phyloP scores from a whole-genome alignment of 768 basidiomycete genomes.

The Ramaria sp. region DNA sequence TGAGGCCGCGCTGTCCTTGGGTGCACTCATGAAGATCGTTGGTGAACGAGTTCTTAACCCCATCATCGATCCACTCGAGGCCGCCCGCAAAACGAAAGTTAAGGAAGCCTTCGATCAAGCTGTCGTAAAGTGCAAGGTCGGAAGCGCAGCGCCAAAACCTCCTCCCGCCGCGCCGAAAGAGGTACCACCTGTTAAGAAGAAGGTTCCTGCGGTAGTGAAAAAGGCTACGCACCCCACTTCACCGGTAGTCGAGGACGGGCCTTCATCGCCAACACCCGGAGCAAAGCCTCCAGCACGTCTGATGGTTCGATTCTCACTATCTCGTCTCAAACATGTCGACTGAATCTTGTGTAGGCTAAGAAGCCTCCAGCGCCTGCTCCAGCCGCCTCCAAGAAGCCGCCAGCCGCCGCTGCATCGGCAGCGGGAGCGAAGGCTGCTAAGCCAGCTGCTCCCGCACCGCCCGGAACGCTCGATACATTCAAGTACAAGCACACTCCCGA shows the following conservation, averaged over 20 bases:
- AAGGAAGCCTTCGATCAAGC: constrained; percentile 90
- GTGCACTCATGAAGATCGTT: constrained; percentile 91
- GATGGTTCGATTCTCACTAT: constrained; percentile 22
- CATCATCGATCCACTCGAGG: constrained; percentile 73
- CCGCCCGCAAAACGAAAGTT: constrained; percentile 83
- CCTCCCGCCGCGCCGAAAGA: constrained; percentile 27
- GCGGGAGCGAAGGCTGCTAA: constrained; percentile 36
- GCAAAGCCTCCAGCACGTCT: constrained; percentile 44
- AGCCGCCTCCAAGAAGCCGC: constrained; percentile 39
- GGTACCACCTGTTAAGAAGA: constrained; percentile 20
- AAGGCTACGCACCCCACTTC: constrained; percentile 3
- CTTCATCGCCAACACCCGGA: constrained; percentile 28
- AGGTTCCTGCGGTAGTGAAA: constrained; percentile 15
- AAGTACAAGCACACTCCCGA: constrained; percentile 89
- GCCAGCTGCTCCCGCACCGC: constrained; percentile 34
- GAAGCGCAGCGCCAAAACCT: constrained; percentile 38
- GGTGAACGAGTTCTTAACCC: constrained; percentile 89
- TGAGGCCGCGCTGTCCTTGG: constrained; percentile 82
- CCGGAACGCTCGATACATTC: constrained; percentile 64
- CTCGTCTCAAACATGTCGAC: not conserved
- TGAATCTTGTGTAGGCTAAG: not conserved
- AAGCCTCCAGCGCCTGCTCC: not conserved
- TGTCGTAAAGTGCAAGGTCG: constrained; percentile 78
- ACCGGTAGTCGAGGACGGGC: constrained; percentile 19
- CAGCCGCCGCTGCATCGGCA: constrained; percentile 19